Evolutionary conservation across 306 rosid species (phyloP), one percentile per base, ranked within the genome.

Genomic region (Vigna mungo): DNA sequence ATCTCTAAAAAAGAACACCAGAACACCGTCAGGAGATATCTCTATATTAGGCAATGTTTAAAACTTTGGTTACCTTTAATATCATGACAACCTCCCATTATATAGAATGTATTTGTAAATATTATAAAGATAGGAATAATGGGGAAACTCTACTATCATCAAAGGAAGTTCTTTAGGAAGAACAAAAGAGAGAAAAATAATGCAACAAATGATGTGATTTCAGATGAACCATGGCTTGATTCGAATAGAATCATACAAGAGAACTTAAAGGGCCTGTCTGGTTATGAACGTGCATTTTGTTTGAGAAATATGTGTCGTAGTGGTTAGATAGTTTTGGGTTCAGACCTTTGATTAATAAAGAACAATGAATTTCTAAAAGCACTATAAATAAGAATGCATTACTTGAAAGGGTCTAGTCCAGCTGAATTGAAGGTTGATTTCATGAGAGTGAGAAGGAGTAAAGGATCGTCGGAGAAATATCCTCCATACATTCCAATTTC

Each of bases 401-500:
- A 90, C 97, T 86, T 86, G 81, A 82, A 83, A 74, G 88, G 90
- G 83, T 85, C 84, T 21, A 83, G 68, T 80, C 89, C 90, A 7
- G 77, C 87, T 23, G 93, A 86, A 47, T 75, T 69, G 79, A 83
- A 88, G 61, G 90, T 82, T 44, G 91, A 86, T 78, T 88, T 88
- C 92, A 90, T 80, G 71, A 85, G 89, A 60, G 81, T 82, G 80
- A 78, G 78, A 75, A 88, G 88, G 73, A 83, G 74, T 75, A 83
- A 70, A 62, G 89, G 88, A 51, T 87, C 81, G 23, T 77, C 47
- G 63, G 87, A 86, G 86, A 88, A 88, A 77, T 90, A 92, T 63
- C 90, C 96, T 63, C 93, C 96, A 61, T 75, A 62, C 78, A 76
- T 87, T 15, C 88, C 78, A 56, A 88, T 86, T 84, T 92, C 96